Evolutionary conservation across 164 flowering plant species (phyloP), one percentile per base, ranked within the genome.

Genomic region (Vitis riparia): DNA sequence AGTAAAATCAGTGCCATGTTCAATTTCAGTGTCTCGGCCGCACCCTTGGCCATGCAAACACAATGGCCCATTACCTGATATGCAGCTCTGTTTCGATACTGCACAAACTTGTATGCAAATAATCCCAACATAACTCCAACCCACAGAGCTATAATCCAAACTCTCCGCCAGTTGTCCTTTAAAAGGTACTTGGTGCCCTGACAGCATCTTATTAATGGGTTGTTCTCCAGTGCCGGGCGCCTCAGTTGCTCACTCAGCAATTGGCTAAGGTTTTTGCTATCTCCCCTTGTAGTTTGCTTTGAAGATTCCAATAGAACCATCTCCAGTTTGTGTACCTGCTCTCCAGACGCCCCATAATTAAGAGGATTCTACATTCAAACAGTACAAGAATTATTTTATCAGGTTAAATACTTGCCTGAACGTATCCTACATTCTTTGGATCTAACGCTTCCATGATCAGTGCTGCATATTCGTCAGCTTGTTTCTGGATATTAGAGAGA

Each of bases 141-240:
- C 88, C 88, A 87, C 3, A 85, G 77, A 3, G 73, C 68, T 60
- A 87, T 32, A 2, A 87, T 82, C 91, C 91, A 87, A 15, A 75
- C 72, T 62, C 91, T 76, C 72, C 74, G 71, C 91, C 91, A 85
- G 64, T 85, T 80, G 64, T 87, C 89, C 30, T 68, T 17, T 3
- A 87, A 15, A 65, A 85, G 85, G 73, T 85, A 87, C 64, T 72
- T 73, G 13, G 73, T 62, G 47, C 49, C 58, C 11, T 62, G 50
- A 53, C 63, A 73, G 49, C 73, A 81, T 59, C 87, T 73, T 62
- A 51, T 60, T 2, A 84, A 8, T 5, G 84, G 84, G 77, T 78
- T 80, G 58, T 51, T 69, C 11, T 77, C 84, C 19, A 57, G 44
- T 2, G 85, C 79, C 3, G 86, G 81, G 44, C 44, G 44, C 70